Evolutionary conservation across 441 rosid genomes (phyloP).

Genomic region (Geranium incanum): DNA sequence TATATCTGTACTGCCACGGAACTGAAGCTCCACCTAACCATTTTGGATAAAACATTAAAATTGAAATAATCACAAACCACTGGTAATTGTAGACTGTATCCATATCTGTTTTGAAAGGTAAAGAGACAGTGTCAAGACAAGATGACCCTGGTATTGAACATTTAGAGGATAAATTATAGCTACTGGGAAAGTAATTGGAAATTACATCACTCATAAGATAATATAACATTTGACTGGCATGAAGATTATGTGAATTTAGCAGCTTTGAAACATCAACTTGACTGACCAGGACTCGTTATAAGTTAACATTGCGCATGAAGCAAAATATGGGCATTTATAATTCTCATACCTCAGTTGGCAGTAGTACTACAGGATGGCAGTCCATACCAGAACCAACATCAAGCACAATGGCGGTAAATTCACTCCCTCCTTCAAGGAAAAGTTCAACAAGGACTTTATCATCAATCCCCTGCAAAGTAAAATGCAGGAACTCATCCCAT

Average conservation of each 20-base stretch:
- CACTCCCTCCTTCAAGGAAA: slow-evolving; percentile 77
- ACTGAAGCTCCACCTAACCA: slow-evolving; percentile 81
- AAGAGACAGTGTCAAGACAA: background rate
- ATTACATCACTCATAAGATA: background rate
- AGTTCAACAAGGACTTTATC: slow-evolving; percentile 65
- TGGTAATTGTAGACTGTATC: background rate
- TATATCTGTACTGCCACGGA: slow-evolving; percentile 51
- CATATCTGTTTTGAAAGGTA: slow-evolving; percentile 8
- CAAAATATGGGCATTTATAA: slow-evolving; percentile 18
- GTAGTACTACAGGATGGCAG: slow-evolving; percentile 66
- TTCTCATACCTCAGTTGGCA: slow-evolving; percentile 80
- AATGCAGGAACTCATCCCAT: slow-evolving; percentile 16
- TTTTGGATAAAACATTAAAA: slow-evolving; percentile 13
- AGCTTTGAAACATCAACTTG: background rate
- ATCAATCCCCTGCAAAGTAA: slow-evolving; percentile 62
- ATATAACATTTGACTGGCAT: slow-evolving; percentile 2
- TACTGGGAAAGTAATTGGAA: background rate
- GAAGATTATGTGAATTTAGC: background rate
- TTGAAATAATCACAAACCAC: slow-evolving; percentile 8
- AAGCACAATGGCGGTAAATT: slow-evolving; percentile 86
- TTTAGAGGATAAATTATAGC: background rate
- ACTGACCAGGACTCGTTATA: background rate
- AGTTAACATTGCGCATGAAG: slow-evolving; percentile 2
- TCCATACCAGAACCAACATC: slow-evolving; percentile 78
- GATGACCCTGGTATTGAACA: background rate